Evolutionary conservation across 176 grass and related monocot genomes (phyloP).

Genomic region (Juncus effusus): DNA sequence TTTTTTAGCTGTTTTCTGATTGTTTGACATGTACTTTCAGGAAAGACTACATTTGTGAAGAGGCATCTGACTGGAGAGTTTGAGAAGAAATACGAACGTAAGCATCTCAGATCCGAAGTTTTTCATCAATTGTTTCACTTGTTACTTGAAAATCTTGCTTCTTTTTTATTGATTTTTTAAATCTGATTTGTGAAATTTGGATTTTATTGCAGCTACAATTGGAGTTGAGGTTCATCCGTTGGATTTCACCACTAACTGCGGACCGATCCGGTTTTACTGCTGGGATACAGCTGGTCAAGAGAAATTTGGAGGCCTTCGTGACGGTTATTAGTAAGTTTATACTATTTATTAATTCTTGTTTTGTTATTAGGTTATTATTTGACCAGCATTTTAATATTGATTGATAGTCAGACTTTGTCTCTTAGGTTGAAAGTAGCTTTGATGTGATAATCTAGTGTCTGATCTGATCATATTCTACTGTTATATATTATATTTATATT

Average conservation of each 20-base stretch:
- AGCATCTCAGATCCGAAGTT: conserved; percentile 12
- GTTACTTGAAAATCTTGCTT: background rate
- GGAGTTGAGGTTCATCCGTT: conserved; percentile 43
- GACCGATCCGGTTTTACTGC: conserved; percentile 31
- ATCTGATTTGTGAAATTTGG: background rate
- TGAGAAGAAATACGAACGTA: conserved; percentile 46
- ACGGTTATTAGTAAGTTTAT: conserved; percentile 36
- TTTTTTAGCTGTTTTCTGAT: background rate
- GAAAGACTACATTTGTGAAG: conserved; percentile 39
- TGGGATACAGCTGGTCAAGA: conserved; percentile 42
- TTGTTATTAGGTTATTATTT: background rate
- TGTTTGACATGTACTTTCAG: conserved; percentile 3
- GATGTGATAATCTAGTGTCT: too few species aligned
- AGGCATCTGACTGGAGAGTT: conserved; percentile 37
- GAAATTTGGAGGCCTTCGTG: conserved; percentile 38
- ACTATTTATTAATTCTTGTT: conserved; percentile 1
- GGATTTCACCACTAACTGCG: conserved; percentile 36
- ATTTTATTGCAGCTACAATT: conserved; percentile 31
- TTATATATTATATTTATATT: too few species aligned
- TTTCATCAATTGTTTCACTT: background rate
- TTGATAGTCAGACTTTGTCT: too few species aligned
- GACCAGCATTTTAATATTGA: too few species aligned
- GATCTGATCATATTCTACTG: too few species aligned
- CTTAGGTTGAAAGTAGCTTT: too few species aligned
- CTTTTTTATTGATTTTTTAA: background rate